Evolutionary conservation across 78 protist species (phyloP), one percentile per base, ranked within the genome.

Genomic region (Speleostelium caveatum): DNA sequence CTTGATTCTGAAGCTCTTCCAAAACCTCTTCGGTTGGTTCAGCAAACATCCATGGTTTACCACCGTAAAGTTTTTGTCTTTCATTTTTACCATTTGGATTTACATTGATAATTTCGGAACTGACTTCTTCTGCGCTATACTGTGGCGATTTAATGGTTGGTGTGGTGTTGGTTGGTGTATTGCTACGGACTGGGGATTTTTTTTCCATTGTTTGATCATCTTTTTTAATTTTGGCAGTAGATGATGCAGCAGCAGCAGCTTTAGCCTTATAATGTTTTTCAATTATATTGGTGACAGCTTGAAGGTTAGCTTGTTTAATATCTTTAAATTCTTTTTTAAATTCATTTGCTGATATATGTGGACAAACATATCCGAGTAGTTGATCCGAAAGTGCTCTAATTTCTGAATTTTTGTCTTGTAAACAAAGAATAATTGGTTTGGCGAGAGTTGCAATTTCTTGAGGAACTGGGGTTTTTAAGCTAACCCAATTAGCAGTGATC

Each of bases 361-460:
- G 14, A 59, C n/a, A 22, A 32, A 83, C 38, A n/a, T 21, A 6
- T 30, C 75, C 17, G 19, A 83, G 55, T 12, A 83, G 24, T 5
- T 51, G 63, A 24, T 72, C 94, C 7, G 79, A 38, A n/a, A 73
- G 45, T 26, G 78, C 26, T 32, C 87, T 24, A 21, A 88, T 61
- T 8, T 88, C 94, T 5, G 76, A 32, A 17, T 39, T 55, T 28
- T 88, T 88, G 65, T 88, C 94, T 41, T 74, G 83, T 7, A 88
- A 71, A 75, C 87, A 75, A 1, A 78, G 59, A 51, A 74, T 19
- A 12, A 88, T 76, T 33, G 78, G 78, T 26, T 88, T 88, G 75
- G 65, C 56, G 14, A 88, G 12, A 21, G 72, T 67, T 2, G 60
- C 8, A 1, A 75, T 16, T 22, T 88, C 94, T 0, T 60, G 16